A percentile compares a stretch with the other conserved stretches of the same genome.
phyloP scores from a whole-genome alignment of 345 rosid species.

The Odontarrhena argentea region DNA sequence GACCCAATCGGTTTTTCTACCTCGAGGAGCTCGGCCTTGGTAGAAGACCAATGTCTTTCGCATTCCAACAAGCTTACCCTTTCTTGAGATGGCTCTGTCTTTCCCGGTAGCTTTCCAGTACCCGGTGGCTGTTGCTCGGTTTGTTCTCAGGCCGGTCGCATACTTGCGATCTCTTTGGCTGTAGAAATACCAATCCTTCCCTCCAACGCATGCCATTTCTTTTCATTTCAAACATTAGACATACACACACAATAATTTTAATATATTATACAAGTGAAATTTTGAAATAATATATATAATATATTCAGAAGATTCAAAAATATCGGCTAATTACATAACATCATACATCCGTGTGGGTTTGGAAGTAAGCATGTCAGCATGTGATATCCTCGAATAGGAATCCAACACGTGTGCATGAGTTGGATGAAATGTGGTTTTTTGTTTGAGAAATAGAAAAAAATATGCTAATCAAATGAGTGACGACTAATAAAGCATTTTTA shows the following conservation, averaged over 20 bases:
- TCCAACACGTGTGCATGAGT: slow-evolving; percentile 20
- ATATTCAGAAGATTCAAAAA: background rate
- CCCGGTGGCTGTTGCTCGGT: slow-evolving; percentile 80
- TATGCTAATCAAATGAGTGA: slow-evolving; percentile 3
- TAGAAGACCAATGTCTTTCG: slow-evolving; percentile 93
- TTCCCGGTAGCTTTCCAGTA: slow-evolving; percentile 99
- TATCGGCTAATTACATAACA: background rate
- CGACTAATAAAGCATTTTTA: slow-evolving; percentile 24
- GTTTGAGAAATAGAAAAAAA: slow-evolving; percentile 22
- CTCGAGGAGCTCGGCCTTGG: slow-evolving; percentile 93
- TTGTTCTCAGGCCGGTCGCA: slow-evolving; percentile 87
- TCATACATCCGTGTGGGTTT: slow-evolving; percentile 9
- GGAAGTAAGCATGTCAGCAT: slow-evolving; percentile 22
- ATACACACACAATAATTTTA: background rate
- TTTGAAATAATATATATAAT: no score
- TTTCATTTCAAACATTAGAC: slow-evolving; percentile 7
- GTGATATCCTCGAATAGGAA: slow-evolving; percentile 12
- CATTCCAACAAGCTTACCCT: slow-evolving; percentile 77
- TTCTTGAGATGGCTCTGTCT: slow-evolving; percentile 55
- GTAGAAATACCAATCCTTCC: slow-evolving; percentile 89
- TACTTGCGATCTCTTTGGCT: slow-evolving; percentile 83
- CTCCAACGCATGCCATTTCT: slow-evolving; percentile 84
- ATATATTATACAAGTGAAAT: background rate
- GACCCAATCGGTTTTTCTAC: slow-evolving; percentile 79
- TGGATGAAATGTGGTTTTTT: background rate